These are phyloP conservation scores for Kurtzmaniella quercitrusa DNA, from an alignment of 1,139 yeast genomes.

Conservation along the genomic window DNA sequence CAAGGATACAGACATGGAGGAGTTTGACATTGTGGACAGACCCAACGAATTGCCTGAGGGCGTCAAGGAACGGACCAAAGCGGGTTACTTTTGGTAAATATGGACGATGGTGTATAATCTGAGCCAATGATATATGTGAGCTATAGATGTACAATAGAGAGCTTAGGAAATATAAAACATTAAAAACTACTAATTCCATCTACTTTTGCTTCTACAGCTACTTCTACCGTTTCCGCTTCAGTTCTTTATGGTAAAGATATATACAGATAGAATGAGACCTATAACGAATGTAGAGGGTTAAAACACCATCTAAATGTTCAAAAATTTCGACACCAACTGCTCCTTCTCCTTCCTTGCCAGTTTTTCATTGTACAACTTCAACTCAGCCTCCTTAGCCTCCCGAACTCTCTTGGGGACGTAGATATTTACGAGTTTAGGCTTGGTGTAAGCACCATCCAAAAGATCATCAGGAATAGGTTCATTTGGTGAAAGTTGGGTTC, in stretches of 20 bases:
- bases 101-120: no score
- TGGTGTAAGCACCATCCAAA: slow-evolving; percentile 74
- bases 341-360: slow-evolving; percentile 25
- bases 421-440: slow-evolving; percentile 65
- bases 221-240: slow-evolving; percentile 11
- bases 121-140: no score
- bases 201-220: slow-evolving; percentile 14
- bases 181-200: no score
- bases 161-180: no score
- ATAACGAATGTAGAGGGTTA: no score
- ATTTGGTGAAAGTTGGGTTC: slow-evolving; percentile 21
- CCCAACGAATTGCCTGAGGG: slow-evolving; percentile 18
- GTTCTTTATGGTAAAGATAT: slow-evolving; percentile 1
- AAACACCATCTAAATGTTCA: slow-evolving; percentile 11
- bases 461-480: slow-evolving; percentile 68
- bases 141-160: no score
- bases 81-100: slow-evolving; percentile 31
- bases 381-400: slow-evolving; percentile 36
- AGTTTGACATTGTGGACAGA: slow-evolving; percentile 42
- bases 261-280: not conserved
- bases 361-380: slow-evolving; percentile 23
- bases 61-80: slow-evolving; percentile 12
- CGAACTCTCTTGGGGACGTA: slow-evolving; percentile 56
- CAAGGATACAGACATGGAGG: slow-evolving; percentile 17
- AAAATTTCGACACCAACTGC: slow-evolving; percentile 25